Conservation (phyloP, 2,329 filamentous ascomycete species). For the Alternaria sp. region DNA sequence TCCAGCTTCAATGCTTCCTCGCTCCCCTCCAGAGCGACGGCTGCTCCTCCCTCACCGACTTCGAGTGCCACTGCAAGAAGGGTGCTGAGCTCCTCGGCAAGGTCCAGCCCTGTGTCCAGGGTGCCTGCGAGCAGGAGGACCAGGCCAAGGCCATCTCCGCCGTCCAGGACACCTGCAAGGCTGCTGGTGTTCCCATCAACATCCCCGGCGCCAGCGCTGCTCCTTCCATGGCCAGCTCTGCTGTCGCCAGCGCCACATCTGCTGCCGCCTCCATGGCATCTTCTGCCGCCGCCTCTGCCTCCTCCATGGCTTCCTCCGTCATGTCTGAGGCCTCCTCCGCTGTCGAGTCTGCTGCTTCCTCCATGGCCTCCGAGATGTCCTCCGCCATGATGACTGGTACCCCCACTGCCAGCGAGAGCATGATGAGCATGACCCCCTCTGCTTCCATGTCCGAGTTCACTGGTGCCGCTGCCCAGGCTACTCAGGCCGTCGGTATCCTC, state of each 20-base stretch:
- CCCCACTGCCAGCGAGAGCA: slow-evolving; percentile 5
- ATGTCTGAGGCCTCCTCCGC: slow-evolving; percentile 16
- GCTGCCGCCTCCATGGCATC: slow-evolving; percentile 11
- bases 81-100: slow-evolving; percentile 48
- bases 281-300: slow-evolving; percentile 12
- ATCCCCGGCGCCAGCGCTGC: slow-evolving; percentile 28
- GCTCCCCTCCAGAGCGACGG: slow-evolving; percentile 51
- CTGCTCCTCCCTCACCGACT: slow-evolving; percentile 56
- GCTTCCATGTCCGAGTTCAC: slow-evolving; percentile 36
- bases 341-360: slow-evolving; percentile 14
- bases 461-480: slow-evolving; percentile 42
- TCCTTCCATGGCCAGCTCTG: slow-evolving; percentile 9
- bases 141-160: slow-evolving; percentile 41
- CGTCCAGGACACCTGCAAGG: slow-evolving; percentile 42
- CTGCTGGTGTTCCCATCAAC: slow-evolving; percentile 38
- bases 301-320: slow-evolving; percentile 12
- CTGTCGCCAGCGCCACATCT: slow-evolving; percentile 7
- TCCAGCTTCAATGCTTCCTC: slow-evolving; percentile 57
- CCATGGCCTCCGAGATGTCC: slow-evolving; percentile 16
- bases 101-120: slow-evolving; percentile 57
- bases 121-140: slow-evolving; percentile 49
- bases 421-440: slow-evolving; percentile 7
- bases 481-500: slow-evolving; percentile 42
- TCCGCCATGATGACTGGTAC: slow-evolving; percentile 12
- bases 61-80: slow-evolving; percentile 48